Evolutionary conservation across 2,329 filamentous ascomycete genomes (phyloP).

Genomic region (Hymenoscyphus infarciens): DNA sequence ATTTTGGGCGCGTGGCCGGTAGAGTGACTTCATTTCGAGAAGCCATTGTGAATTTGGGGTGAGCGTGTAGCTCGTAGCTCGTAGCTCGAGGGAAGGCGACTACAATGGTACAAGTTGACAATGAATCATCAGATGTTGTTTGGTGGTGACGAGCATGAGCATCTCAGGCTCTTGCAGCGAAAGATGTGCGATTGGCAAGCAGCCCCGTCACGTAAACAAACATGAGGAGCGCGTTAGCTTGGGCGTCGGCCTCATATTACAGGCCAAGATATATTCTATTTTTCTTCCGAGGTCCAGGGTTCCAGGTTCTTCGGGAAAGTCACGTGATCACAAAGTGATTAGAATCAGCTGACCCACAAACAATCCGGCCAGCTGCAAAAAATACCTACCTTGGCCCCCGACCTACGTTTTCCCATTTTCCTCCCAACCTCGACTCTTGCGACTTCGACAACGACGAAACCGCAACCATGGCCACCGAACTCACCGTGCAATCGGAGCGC

Average conservation of each 20-base stretch:
- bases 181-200: slow-evolving; percentile 6
- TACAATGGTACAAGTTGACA: not conserved
- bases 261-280: too few relatives aligned
- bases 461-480: slow-evolving; percentile 83
- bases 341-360: not conserved
- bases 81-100: not conserved
- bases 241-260: not conserved
- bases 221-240: slow-evolving; percentile 17
- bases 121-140: slow-evolving; percentile 5
- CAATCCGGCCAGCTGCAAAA: not conserved
- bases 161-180: not conserved
- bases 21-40: slow-evolving; percentile 46
- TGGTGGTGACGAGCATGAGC: slow-evolving; percentile 5
- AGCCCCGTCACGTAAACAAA: slow-evolving; percentile 17
- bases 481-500: slow-evolving; percentile 99
- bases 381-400: not conserved
- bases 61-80: slow-evolving; percentile 21
- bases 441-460: slow-evolving; percentile 30
- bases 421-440: slow-evolving; percentile 24
- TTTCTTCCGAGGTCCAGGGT: not conserved
- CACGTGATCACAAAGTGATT: not conserved
- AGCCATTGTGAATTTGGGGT: slow-evolving; percentile 40
- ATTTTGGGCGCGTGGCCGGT: slow-evolving; percentile 48
- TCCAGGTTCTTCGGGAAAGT: too few relatives aligned
- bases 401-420: not conserved